Conservation (phyloP, 1,284 basidiomycete species). For the Athelia sp. region DNA sequence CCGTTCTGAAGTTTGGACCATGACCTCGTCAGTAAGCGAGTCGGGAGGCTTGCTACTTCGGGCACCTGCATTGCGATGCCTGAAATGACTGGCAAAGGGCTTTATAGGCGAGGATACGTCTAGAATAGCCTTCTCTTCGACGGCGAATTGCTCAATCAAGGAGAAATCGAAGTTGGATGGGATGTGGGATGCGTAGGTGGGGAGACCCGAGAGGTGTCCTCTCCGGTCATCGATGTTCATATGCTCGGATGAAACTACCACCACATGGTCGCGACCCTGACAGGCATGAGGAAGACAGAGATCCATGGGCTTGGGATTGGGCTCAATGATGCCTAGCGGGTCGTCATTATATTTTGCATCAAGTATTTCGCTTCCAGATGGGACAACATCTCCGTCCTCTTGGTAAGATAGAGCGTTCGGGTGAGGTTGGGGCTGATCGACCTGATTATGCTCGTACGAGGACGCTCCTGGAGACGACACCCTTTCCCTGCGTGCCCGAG, state of each 20-base stretch:
- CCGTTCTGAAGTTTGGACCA: slow-evolving; percentile 26
- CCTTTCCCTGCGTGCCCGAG: slow-evolving; percentile 66
- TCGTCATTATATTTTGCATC: slow-evolving; percentile 15
- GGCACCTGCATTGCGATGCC: slow-evolving; percentile 5
- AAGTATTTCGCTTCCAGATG: slow-evolving; percentile 32
- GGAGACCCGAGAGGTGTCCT: slow-evolving; percentile 42
- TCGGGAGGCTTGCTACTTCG: neutral
- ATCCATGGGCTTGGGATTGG: slow-evolving; percentile 16
- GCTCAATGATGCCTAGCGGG: slow-evolving; percentile 16
- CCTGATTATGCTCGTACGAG: slow-evolving; percentile 15
- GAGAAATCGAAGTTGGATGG: slow-evolving; percentile 70
- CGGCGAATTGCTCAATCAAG: slow-evolving; percentile 78
- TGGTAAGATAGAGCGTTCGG: slow-evolving; percentile 33
- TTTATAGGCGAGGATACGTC: slow-evolving; percentile 44
- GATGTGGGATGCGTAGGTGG: slow-evolving; percentile 56
- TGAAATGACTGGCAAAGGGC: slow-evolving; percentile 18
- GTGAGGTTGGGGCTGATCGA: slow-evolving; percentile 14
- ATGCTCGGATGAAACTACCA: slow-evolving; percentile 30
- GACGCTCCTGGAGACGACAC: slow-evolving; percentile 32
- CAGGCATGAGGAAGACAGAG: slow-evolving; percentile 32
- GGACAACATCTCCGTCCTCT: slow-evolving; percentile 40
- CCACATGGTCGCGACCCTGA: slow-evolving; percentile 41
- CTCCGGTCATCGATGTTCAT: slow-evolving; percentile 22
- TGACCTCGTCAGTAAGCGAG: too few species aligned
- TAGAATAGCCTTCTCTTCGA: slow-evolving; percentile 60